Base-by-base conservation (phyloP, 768 basidiomycete species). In the Pulveroboletus sp. region DNA sequence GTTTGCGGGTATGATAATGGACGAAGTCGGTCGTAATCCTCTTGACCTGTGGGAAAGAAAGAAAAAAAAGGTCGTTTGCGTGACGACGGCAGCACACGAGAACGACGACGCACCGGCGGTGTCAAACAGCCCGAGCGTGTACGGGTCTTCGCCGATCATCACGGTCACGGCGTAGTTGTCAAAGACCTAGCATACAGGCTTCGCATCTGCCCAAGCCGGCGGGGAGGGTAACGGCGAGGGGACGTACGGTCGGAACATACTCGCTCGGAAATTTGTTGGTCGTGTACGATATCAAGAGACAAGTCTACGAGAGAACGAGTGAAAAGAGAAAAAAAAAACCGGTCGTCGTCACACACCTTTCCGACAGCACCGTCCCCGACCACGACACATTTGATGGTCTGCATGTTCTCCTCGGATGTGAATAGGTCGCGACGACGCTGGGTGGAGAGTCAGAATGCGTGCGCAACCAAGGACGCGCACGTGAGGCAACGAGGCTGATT, bases 151-250 rank as follows among this genome's bases (percentile, higher is more conserved):
- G 45, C 95, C 95, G 73, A 99, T 98, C 96, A 99, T 98, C 51
- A 99, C 96, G n/a, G 95, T 98, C 54, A 98, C 96, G 54, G 96
- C 96, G 73, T 94, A 94, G 73, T 95, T 95, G 73, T 95, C 91
- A 70, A 93, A 93, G 51, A 93, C 87, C 89, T 91, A 72, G 52
- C 49, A 55, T 50, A 58, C 29, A 53, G 38, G n/a, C 43, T 42
- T 52, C 19, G 51, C 45, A 23, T 61, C 43, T 65, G 58, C 45
- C 53, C 27, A 29, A 12, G 27, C 27, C 57, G 51, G 36, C 37
- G 40, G 19, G 31, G n/a, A 41, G 23, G 16, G 26, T 38, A 45
- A 41, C 27, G 13, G 41, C 13, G 22, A 47, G 40, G 13, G 5
- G 13, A 81, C 88, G 69, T 74, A 95, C 93, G 59, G 94, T 96